Evolutionary conservation across 2,329 filamentous ascomycete genomes (phyloP), one percentile per base, ranked within the genome.

Genomic region (Periconia sp.): DNA sequence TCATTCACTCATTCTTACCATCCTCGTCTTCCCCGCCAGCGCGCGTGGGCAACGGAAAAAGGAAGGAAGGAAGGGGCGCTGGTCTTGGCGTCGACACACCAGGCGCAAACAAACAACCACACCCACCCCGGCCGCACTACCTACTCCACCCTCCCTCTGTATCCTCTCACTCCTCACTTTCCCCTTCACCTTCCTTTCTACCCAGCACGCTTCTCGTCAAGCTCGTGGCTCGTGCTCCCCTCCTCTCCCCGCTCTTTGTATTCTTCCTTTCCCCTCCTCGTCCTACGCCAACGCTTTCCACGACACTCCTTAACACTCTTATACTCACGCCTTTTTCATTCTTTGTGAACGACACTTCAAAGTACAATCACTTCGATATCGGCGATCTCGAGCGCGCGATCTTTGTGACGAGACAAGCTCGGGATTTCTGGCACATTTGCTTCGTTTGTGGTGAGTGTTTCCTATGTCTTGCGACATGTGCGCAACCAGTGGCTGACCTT

Each of bases 281-380:
- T 27, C 51, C 50, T 58, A 27, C 23, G 23, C 23, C 8, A 3
- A 27, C 3, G 23, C 65, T n/a, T n/a, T 71, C 69, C 68, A 58
- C 51, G 69, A 58, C 69, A 63, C 64, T 74, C 71, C n/a, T 72
- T 74, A 63, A 54, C 57, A 53, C 41, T 41, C 48, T 41, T 54
- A 49, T 42, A 52, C 30, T 59, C 67, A 66, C 61, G 50, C 63
- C 59, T 56, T 41, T 49, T 33, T 15, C 50, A 49, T 58, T 45
- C 56, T 58, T 47, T 53, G 23, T 8, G 23, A 49, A 50, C n/a
- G n/a, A n/a, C 58, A 63, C 65, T 65, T 61, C 59, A 43, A 45
- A 45, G 7, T n/a, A 49, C 14, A 19, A 44, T 8, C 42, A 27
- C 11, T 23, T 44, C 14, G 42, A 44, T 6, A 2, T 11, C 15